Evolutionary conservation across 148 eudicot genomes (phyloP), one percentile per base, ranked within the genome.

Genomic region (Amaranthus hypochondriacus): DNA sequence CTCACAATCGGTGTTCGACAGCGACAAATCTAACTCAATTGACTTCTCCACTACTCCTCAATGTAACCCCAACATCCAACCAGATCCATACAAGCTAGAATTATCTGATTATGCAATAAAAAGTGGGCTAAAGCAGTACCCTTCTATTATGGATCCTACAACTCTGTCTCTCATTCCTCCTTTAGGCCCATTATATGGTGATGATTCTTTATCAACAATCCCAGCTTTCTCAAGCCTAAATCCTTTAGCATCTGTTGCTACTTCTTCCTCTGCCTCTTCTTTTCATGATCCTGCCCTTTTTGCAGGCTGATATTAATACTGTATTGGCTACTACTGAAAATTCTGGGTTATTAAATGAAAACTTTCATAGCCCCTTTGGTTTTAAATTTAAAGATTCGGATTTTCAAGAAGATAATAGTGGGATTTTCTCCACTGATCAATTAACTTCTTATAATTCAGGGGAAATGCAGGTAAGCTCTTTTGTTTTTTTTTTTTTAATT

Each of bases 381-480:
- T 65, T 88, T 60, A 88, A 85, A 5, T 67, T 56, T 56, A 89
- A 87, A 79, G 90, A 89, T 10, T 14, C 85, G 43, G 94, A 90
- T 21, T 87, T 68, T 77, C 91, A 86, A 54, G 98, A 86, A 46
- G 98, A 93, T 53, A 85, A 76, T 80, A 81, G 76, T 70, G 87
- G 89, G 6, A 80, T 86, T 67, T 87, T 87, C 52, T 82, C 82
- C 48, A 72, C 84, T 60, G 85, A 87, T 71, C 79, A 77, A 63
- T 62, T 89, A 18, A 75, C 80, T 57, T 71, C 76, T 50, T 84
- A 77, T 58, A 86, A 78, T 62, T 75, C 89, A 43, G 77, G 78
- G 52, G 89, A 89, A 10, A 82, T 87, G 43, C 89, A 85, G 93
- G 93, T 89, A 81, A 10, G 11, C 18, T 18, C 18, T 78, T 46